Evolutionary conservation across 2,329 filamentous ascomycete species (phyloP).

Genomic region (Mycosphaerelloides madeirae): DNA sequence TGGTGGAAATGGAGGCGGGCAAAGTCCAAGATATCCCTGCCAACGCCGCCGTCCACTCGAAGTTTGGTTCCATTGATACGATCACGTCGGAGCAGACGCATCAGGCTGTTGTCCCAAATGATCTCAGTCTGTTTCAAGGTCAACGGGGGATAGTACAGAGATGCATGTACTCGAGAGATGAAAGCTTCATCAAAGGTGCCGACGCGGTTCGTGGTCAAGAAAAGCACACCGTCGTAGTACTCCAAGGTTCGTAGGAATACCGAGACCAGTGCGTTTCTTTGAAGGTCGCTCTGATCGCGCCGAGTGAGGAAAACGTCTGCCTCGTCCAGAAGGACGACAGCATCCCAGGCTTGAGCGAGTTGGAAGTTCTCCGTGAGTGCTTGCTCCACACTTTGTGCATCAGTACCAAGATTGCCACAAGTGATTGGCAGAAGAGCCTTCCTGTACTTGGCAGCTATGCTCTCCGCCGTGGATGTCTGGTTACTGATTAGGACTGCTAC

Average conservation of each 20-base stretch:
- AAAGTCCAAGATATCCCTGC: too few relatives aligned
- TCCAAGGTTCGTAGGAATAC: constrained; percentile 37
- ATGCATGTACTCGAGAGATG: constrained; percentile 30
- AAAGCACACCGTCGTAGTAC: constrained; percentile 36
- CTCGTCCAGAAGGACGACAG: constrained; percentile 35
- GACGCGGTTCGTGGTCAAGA: constrained; percentile 36
- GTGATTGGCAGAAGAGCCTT: constrained; percentile 21
- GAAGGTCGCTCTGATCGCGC: constrained; percentile 15
- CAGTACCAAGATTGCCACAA: constrained; percentile 17
- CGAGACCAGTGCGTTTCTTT: constrained; percentile 25
- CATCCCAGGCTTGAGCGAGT: constrained; percentile 19
- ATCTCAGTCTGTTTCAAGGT: not conserved
- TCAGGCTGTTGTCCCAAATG: constrained; percentile 3
- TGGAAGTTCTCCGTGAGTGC: constrained; percentile 11
- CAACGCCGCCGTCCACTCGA: not conserved
- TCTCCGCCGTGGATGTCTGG: constrained; percentile 16
- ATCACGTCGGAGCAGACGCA: not conserved
- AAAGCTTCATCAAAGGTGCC: constrained; percentile 33
- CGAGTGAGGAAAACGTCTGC: constrained; percentile 33
- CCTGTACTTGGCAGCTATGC: constrained; percentile 10
- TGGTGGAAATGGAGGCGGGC: too few relatives aligned
- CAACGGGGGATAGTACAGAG: constrained; percentile 20
- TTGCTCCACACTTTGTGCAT: constrained; percentile 8
- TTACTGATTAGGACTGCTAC: not conserved
- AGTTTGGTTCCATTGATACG: not conserved